Conservation (phyloP, 116 monocot genomes). For the Posidonia oceanica region DNA sequence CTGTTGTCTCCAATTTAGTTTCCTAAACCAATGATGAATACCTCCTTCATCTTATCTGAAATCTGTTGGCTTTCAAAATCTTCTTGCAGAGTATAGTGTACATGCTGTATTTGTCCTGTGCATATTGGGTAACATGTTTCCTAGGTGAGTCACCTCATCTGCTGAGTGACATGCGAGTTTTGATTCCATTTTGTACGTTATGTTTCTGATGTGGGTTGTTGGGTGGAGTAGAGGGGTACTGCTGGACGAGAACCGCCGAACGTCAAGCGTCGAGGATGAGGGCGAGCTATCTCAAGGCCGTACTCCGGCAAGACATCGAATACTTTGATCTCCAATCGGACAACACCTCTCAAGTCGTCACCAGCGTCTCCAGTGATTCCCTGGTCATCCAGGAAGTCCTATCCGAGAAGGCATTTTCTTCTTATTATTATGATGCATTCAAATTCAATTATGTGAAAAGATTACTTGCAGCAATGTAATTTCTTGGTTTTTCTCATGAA, state of each 20-base stretch:
- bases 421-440: no score
- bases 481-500: no score
- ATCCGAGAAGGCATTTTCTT: slow-evolving; percentile 49
- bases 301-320: slow-evolving; percentile 74
- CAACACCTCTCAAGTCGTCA: slow-evolving; percentile 69
- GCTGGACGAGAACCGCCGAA: slow-evolving; percentile 84
- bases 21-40: background rate
- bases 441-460: no score
- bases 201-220: background rate
- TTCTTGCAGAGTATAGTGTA: slow-evolving; percentile 33
- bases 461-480: no score
- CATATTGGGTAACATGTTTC: slow-evolving; percentile 34
- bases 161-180: background rate
- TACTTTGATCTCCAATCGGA: slow-evolving; percentile 74
- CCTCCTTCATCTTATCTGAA: no score
- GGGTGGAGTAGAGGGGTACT: slow-evolving; percentile 58
- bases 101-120: slow-evolving; percentile 51
- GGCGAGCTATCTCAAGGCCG: slow-evolving; percentile 53
- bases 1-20: background rate
- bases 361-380: slow-evolving; percentile 79
- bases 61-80: background rate
- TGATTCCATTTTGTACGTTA: background rate
- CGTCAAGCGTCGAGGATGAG: slow-evolving; percentile 78
- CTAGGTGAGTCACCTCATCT: slow-evolving; percentile 27
- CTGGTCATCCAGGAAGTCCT: slow-evolving; percentile 85